Percentiles rank a stretch among this genome's conserved stretches.
Evolutionary conservation across 2,329 filamentous ascomycete genomes (phyloP).

Genomic region (Colletotrichum australisinense): DNA sequence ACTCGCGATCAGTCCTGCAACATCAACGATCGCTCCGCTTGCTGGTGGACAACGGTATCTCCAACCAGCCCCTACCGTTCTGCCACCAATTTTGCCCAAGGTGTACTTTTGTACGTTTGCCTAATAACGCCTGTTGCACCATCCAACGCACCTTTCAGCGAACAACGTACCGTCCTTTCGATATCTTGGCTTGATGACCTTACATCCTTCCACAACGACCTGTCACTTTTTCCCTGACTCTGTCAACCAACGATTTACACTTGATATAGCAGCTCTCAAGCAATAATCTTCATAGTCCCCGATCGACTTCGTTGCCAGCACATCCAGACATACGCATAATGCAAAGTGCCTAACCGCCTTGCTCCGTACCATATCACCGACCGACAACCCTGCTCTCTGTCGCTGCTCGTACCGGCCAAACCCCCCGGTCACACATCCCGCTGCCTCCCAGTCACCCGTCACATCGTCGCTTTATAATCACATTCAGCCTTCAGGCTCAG

Average conservation of each 20-base stretch:
- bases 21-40: conserved; percentile 26
- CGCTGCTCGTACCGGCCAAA: background rate
- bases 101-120: conserved; percentile 7
- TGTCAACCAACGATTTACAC: background rate
- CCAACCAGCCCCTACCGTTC: conserved; percentile 7
- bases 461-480: conserved; percentile 18
- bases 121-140: background rate
- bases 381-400: background rate
- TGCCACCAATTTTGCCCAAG: conserved; percentile 14
- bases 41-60: conserved; percentile 17
- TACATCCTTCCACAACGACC: conserved; percentile 9
- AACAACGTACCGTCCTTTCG: background rate
- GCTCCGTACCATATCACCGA: background rate
- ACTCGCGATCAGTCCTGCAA: conserved; percentile 34
- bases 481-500: background rate
- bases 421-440: conserved; percentile 6
- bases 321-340: conserved; percentile 15
- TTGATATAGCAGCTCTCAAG: background rate
- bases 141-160: background rate
- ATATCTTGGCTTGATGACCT: background rate
- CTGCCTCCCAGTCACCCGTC: background rate
- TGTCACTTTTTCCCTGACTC: conserved; percentile 10
- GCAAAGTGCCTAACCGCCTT: conserved; percentile 23
- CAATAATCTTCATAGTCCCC: background rate
- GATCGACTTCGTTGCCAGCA: conserved; percentile 4